A percentile compares a stretch with the other conserved stretches of the same genome.
Conservation (phyloP, 768 basidiomycete genomes). For the Neoboletus subvelutipes region DNA sequence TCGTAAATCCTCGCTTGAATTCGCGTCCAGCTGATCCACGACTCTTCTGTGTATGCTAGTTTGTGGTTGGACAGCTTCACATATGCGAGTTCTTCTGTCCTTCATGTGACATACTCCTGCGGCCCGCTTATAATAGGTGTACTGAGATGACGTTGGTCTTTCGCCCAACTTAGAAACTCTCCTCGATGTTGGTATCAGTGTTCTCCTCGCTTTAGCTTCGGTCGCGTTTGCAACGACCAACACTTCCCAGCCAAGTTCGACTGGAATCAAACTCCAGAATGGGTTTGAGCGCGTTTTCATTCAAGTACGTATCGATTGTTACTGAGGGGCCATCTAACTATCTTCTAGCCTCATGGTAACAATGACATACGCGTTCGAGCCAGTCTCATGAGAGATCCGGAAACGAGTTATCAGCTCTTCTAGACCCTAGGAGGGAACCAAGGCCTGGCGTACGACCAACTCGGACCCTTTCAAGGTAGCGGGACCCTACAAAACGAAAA, state of each 20-base stretch:
- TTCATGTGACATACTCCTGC: not conserved
- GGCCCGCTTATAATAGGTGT: not conserved
- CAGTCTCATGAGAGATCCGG: not conserved
- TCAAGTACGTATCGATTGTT: not conserved
- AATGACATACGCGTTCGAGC: not conserved
- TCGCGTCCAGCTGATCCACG: not conserved
- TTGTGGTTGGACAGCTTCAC: not conserved
- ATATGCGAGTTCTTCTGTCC: not conserved
- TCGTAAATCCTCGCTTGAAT: not conserved
- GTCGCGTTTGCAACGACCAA: not conserved
- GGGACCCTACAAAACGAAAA: not conserved
- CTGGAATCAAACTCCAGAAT: constrained; percentile 37
- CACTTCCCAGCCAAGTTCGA: constrained; percentile 26
- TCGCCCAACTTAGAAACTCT: not conserved
- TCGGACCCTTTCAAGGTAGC: not conserved
- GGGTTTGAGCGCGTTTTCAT: constrained; percentile 34
- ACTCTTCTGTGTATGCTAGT: not conserved
- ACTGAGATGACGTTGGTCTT: not conserved
- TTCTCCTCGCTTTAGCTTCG: not conserved
- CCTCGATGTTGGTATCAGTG: not conserved
- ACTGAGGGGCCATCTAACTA: not conserved
- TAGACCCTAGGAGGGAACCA: not conserved
- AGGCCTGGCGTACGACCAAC: not conserved
- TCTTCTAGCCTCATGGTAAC: not conserved
- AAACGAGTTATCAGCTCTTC: not conserved